Evolutionary conservation across 2,329 filamentous ascomycete genomes (phyloP), one percentile per base, ranked within the genome.

Genomic region (Diaporthe ilicicola): DNA sequence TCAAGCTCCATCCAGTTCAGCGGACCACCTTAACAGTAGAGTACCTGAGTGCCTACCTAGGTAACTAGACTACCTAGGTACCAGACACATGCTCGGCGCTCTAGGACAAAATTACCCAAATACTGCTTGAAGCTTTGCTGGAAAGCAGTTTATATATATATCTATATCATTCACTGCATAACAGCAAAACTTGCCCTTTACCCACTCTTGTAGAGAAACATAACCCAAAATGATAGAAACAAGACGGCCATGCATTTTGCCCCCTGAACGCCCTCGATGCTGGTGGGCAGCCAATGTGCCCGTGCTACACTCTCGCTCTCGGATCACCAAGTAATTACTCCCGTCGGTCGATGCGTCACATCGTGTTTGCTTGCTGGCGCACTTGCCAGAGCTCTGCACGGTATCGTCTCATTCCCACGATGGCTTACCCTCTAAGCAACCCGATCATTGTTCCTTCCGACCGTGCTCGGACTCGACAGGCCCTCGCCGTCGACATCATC

Each of bases 391-490:
- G n/a, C 29, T 50, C 8, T 44, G 51, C n/a, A n/a, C n/a, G 39
- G 37, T 15, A 17, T 34, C 46, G 64, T 34, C 27, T 27, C 17
- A n/a, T 46, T 46, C 27, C 39, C 10, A 27, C 44, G 37, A 50
- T n/a, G 34, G 24, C 13, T 24, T 46, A 50, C 24, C n/a, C 22
- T 12, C 55, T 59, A 72, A 29, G 76, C 80, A 55, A 78, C 73
- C n/a, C 77, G 75, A 22, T 83, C 80, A 64, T 81, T 84, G 70
- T 86, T 85, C 75, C 82, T 84, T 39, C 85, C 85, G 39, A 86
- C 75, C 1, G 85, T 86, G 71, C 84, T 85, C 0, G 86, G 85
- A 69, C 83, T 88, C 67, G 84, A 84, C 10, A 83, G 78, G 29
- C 76, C 80, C 19, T 74, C 71, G n/a, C 51, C 68, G 51, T 68